Evolutionary conservation across 768 basidiomycete genomes (phyloP), one percentile per base, ranked within the genome.

Genomic region (Termitomyces sp.): DNA sequence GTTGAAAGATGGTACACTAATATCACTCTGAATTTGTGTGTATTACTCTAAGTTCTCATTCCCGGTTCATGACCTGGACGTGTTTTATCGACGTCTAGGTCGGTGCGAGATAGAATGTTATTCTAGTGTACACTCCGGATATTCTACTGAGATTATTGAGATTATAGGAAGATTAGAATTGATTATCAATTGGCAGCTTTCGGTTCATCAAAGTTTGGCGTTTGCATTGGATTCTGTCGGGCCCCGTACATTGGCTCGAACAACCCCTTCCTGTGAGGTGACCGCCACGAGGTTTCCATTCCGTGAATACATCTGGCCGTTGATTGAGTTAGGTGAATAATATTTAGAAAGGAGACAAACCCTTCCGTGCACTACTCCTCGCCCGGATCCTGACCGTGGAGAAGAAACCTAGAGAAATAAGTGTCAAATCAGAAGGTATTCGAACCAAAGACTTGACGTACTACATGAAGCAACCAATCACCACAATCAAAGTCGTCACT

Each of bases 401-500:
- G 83, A 85, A 46, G 76, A 72, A 64, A 91, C 82, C 88, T 89
- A 48, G 11, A 51, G 25, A n/a, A 50, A 51, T 12, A 40, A 5
- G n/a, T 51, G 37, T 51, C n/a, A 28, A 14, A 32, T n/a, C 34
- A 12, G 40, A 52, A 25, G 47, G 3, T 54, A 41, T 28, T 37
- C 14, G 40, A 6, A 12, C 5, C n/a, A 42, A n/a, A 35, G 28
- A 12, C 34, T 40, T 6, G 34, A 32, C 84, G 58, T 61, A 89
- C 90, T 52, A 86, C 85, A 62, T 91, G 88, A 53, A 94, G 78
- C 32, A 93, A 61, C 83, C 91, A 93, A 57, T 92, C 86, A 27
- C 85, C 85, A 64, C 87, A 89, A 65, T 89, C 77, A 63, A 94
- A 89, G 46, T 79, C 70, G 63, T 92, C 78, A 61, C 89, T 91